Percentiles rank a stretch among this genome's conserved stretches.
These are phyloP conservation scores for Strigomonas galati DNA, from an alignment of 208 protist genomes.

Conservation along the genomic window DNA sequence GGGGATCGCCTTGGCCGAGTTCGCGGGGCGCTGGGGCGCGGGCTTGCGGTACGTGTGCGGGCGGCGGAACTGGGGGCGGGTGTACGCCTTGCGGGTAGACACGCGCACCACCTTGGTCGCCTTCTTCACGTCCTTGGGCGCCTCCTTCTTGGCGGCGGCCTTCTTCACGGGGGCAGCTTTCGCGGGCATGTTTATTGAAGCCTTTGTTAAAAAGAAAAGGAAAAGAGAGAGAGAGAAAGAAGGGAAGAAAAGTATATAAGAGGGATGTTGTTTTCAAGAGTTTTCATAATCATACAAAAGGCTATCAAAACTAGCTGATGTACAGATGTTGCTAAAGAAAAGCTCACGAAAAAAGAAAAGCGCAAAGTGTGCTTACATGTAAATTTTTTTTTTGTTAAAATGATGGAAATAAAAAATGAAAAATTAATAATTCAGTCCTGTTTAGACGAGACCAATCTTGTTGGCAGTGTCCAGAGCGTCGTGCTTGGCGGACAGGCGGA, in stretches of 20 bases:
- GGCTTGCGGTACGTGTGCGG: conserved; percentile 94
- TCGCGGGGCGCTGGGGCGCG: conserved; percentile 89
- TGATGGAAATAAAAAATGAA: conserved; percentile 18
- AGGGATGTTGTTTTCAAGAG: neutral
- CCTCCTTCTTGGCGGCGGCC: conserved; percentile 39
- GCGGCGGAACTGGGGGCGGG: conserved; percentile 94
- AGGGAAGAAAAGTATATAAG: neutral
- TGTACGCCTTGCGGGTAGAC: conserved; percentile 94
- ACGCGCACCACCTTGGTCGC: conserved; percentile 87
- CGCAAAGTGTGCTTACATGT: neutral
- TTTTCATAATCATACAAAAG: conserved; percentile 10
- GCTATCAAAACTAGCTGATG: conserved; percentile 8
- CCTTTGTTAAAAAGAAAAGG: conserved; percentile 15
- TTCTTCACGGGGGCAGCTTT: conserved; percentile 35
- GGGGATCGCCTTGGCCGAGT: conserved; percentile 79
- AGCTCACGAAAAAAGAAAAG: neutral
- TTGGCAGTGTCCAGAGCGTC: conserved; percentile 98
- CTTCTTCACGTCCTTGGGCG: conserved; percentile 49
- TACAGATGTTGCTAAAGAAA: neutral
- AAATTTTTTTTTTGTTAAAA: conserved; percentile 6
- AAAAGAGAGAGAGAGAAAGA: conserved; percentile 6
- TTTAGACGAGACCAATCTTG: conserved; percentile 96
- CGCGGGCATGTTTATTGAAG: conserved; percentile 49
- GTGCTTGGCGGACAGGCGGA: conserved; percentile 91
- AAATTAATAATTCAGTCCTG: conserved; percentile 6